Evolutionary conservation across 768 basidiomycete species (phyloP).

Genomic region (Leccinellum luteum): DNA sequence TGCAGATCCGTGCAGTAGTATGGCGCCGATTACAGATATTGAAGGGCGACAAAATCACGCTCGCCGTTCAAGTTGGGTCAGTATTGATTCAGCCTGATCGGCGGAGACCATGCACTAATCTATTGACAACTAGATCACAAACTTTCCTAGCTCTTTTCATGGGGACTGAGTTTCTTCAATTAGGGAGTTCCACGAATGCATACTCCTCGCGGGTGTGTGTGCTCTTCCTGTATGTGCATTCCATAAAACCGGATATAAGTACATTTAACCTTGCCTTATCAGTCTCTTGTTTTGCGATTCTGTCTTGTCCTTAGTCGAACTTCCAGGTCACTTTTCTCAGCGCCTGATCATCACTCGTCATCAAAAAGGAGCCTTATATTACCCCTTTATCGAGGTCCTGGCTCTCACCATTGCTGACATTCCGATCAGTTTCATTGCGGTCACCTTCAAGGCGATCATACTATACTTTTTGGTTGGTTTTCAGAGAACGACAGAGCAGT

Average conservation of each 20-base stretch:
- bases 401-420: constrained; percentile 46
- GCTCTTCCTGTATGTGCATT: constrained; percentile 61
- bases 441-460: constrained; percentile 3
- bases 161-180: constrained; percentile 41
- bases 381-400: constrained; percentile 45
- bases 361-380: constrained; percentile 44
- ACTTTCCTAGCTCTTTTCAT: constrained; percentile 19
- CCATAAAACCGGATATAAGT: neutral
- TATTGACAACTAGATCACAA: constrained; percentile 34
- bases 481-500: constrained; percentile 17
- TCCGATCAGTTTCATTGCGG: constrained; percentile 35
- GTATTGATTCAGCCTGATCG: neutral
- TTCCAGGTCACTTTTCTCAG: constrained; percentile 44
- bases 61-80: constrained; percentile 28
- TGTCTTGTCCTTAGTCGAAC: constrained; percentile 51
- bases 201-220: constrained; percentile 65
- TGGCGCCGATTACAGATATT: constrained; percentile 45
- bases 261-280: constrained; percentile 24
- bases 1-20: constrained; percentile 46
- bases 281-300: constrained; percentile 50
- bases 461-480: constrained; percentile 22
- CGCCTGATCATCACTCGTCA: constrained; percentile 44
- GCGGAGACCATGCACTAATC: neutral
- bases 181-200: constrained; percentile 33
- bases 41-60: constrained; percentile 37